These are phyloP conservation scores for Syzygium aqueum DNA, from an alignment of 345 rosid genomes.

Conservation along the genomic window DNA sequence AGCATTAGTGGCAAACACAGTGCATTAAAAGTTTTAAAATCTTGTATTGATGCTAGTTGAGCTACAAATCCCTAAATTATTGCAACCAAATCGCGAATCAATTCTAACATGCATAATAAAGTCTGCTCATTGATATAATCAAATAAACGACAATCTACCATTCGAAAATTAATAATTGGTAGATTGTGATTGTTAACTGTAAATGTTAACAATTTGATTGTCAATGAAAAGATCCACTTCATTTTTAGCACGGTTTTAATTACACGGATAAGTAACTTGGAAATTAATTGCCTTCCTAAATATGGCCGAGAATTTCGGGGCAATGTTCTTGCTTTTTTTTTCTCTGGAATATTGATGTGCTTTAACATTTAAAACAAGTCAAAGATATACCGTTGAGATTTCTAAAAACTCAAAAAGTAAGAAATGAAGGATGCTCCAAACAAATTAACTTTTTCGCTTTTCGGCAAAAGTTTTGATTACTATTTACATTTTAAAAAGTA, in stretches of 20 bases:
- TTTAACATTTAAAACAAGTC: neutral
- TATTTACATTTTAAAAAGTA: neutral
- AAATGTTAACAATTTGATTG: neutral
- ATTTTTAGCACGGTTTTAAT: neutral
- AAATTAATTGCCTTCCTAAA: neutral
- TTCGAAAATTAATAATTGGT: neutral
- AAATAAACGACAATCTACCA: accelerated
- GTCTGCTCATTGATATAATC: neutral
- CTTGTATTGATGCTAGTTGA: neutral
- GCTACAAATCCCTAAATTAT: neutral
- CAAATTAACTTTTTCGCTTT: neutral
- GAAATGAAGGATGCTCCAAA: neutral
- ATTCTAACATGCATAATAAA: neutral
- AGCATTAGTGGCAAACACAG: neutral
- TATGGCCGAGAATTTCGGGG: neutral
- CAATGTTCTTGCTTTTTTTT: neutral
- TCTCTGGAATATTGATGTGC: neutral
- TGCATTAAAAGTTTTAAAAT: neutral
- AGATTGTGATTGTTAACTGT: neutral
- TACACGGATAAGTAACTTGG: accelerated
- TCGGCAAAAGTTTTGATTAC: neutral
- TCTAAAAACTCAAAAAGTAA: neutral
- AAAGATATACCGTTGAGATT: neutral
- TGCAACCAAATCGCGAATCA: neutral
- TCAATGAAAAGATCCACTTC: neutral